Conservation (phyloP, 352 stramenopile genomes). For the Phytophthora tentaculata region DNA sequence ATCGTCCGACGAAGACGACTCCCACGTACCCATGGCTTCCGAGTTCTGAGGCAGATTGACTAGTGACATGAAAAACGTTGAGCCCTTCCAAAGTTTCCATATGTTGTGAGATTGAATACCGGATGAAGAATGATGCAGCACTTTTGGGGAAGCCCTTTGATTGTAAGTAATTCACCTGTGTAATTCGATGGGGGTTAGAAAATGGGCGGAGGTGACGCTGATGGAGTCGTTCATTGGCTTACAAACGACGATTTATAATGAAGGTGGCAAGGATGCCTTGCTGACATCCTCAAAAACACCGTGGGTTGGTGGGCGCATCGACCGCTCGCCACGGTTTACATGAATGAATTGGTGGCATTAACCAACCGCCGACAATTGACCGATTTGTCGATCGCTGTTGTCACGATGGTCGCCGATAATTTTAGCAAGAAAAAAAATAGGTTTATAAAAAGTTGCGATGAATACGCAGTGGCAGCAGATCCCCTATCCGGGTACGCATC, state of each 20-base stretch:
- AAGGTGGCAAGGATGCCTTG: not conserved
- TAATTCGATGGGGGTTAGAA: not conserved
- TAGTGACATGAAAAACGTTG: conserved; percentile 26
- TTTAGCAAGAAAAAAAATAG: no score
- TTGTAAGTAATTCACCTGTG: conserved; percentile 1
- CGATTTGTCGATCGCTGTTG: no score
- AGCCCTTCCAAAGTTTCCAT: conserved; percentile 15
- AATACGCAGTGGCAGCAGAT: no score
- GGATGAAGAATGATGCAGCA: not conserved
- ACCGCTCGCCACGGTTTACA: no score
- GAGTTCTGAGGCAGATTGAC: conserved; percentile 11
- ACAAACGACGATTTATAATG: not conserved
- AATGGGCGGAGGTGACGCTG: not conserved
- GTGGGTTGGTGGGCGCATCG: no score
- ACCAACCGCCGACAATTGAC: no score
- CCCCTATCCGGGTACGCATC: no score
- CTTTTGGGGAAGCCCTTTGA: not conserved
- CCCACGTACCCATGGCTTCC: not conserved
- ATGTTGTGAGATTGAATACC: conserved; percentile 2
- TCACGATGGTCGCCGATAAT: no score
- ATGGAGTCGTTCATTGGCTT: not conserved
- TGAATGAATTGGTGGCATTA: no score
- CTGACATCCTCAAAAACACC: no score
- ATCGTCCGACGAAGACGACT: conserved; percentile 21
- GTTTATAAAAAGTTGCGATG: no score